Base-by-base conservation (phyloP, 2,329 filamentous ascomycete species). In the Aureobasidium lini region DNA sequence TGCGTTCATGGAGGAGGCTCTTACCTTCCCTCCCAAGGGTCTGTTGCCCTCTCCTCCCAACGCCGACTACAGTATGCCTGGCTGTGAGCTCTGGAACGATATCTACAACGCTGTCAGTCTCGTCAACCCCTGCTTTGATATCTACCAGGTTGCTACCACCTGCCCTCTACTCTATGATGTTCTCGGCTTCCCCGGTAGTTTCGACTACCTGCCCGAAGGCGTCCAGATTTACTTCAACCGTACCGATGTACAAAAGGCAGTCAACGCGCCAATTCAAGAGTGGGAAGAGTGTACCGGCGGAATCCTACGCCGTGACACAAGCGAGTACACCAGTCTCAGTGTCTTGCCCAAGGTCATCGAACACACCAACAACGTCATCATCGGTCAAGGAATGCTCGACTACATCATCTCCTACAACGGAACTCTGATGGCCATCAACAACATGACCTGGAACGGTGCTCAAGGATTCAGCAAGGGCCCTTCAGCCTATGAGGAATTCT, bases 71-170 rank as follows among this genome's bases (percentile, higher is more conserved):
- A 73, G 73, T 0, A 64, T 69, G n/a, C 67, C 73, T 0, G 79
- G 76, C 4, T 92, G 88, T 69, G 60, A 62, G 7, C 57, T 71
- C 18, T 70, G 66, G 64, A 70, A 79, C 60, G 74, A 80, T 23
- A 80, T 89, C 32, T 76, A 75, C 65, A 42, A 76, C 0, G 85
- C 83, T 32, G 79, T 80, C 7, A 62, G 76, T 4, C 67, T 75
- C 1, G 71, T 83, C 36, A 94, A 94, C 73, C 89, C 89, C 0
- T 94, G 90, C 76, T 95, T 88, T 73, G 84, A 90, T 69, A 76
- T 89, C 10, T 94, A 93, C 73, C 82, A 88, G 53, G 81, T 93
- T 13, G 82, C 82, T 2, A 84, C 83, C 4, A 87, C 84, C 11
- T 94, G 89, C 69, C 89, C 89, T 0, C 64, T 85, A 2, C 75